phyloP scores from a whole-genome alignment of 345 rosid species.

The Rubroshorea leprosula region DNA sequence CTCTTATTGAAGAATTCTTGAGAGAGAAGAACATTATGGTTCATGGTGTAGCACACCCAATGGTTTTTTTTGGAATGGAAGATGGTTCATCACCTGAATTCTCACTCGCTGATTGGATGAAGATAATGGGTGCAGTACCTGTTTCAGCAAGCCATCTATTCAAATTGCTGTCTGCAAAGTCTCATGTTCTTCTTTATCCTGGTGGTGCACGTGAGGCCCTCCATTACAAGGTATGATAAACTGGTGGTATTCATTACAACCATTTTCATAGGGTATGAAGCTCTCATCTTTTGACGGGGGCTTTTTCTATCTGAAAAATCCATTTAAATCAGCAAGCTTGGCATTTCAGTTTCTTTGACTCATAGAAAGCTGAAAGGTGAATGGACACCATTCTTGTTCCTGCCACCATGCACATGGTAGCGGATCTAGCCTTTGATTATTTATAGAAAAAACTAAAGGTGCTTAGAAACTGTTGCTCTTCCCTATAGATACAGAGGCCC shows the following conservation, averaged over 20 bases:
- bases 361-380: no score
- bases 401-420: no score
- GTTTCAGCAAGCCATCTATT: not conserved
- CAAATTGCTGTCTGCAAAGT: not conserved
- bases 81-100: slow-evolving; percentile 9
- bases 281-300: no score
- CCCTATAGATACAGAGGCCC: no score
- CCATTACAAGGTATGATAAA: not conserved
- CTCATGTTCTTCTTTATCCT: slow-evolving; percentile 4
- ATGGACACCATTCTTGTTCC: no score
- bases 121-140: not conserved
- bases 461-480: no score
- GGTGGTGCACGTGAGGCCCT: slow-evolving; percentile 7
- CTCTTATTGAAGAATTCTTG: slow-evolving; percentile 47
- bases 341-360: no score
- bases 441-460: no score
- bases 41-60: slow-evolving; percentile 62
- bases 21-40: slow-evolving; percentile 47
- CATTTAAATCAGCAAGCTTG: no score
- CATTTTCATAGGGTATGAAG: no score
- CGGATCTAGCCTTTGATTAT: no score
- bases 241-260: not conserved
- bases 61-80: slow-evolving; percentile 23
- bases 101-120: not conserved
- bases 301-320: no score